Base-by-base conservation (phyloP, 805 yeast genomes). In the Ogataea trehaloabstinens region DNA sequence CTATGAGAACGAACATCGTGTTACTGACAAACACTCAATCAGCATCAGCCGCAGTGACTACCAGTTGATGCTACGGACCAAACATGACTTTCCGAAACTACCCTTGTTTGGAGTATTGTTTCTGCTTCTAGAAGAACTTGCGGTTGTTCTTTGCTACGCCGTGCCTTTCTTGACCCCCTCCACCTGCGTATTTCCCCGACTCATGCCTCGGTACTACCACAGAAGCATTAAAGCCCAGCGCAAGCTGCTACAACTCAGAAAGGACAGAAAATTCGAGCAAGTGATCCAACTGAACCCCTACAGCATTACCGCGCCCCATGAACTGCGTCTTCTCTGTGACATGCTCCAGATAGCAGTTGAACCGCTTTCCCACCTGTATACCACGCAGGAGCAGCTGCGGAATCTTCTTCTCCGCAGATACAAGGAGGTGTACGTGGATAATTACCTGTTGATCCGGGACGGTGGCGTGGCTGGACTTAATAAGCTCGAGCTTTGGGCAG, bases 101-200 rank as follows among this genome's bases (percentile, higher is more conserved):
- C 87, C 87, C 4, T 20, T 69, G n/a, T 82, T 82, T 63, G 82
- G 73, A 1, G 49, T 74, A 2, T 49, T 80, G 1, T 72, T 78
- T 42, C 57, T 71, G n/a, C 49, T 79, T 1, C 71, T 77, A 43
- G 76, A 77, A 53, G 88, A 82, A 49, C 46, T 66, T 34, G 77
- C 85, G 0, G 76, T 85, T 1, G 33, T 75, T 0, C 43, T 81
- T 5, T 71, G 82, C 42, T 70, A 67, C 38, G 42, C 64, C 2
- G 60, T 79, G 34, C 88, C 89, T 0, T 68, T 68, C 28, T 49
- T 81, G 11, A 69, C 82, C 3, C 89, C 87, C 0, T 71, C 71
- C 43, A 81, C 85, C 0, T 81, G 87, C 57, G 63, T 73, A 5
- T 56, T 78, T 16, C 84, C 84, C 1, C 57, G 60, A 6, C 58